phyloP scores from a whole-genome alignment of 805 yeast genomes.

The Pichia exigua region DNA sequence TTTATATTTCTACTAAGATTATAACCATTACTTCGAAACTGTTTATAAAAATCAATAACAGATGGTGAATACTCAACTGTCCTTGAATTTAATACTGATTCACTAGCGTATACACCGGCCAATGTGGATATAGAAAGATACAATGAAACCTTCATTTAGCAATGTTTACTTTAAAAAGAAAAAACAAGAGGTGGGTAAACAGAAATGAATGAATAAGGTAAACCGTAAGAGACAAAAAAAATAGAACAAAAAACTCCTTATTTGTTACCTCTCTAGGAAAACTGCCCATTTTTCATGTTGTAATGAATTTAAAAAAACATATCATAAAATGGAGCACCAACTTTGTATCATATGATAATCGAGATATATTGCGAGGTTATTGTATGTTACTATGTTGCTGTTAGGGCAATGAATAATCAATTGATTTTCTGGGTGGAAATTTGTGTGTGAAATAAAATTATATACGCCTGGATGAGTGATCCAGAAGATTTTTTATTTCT shows the following conservation, averaged over 20 bases:
- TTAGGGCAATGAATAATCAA: too few relatives aligned
- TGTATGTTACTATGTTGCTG: too few relatives aligned
- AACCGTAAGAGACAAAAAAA: too few relatives aligned
- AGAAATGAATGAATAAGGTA: neutral
- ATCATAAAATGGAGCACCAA: too few relatives aligned
- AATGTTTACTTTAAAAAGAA: neutral
- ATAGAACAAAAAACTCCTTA: neutral
- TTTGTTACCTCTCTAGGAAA: neutral
- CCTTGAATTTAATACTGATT: neutral
- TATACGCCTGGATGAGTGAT: too few relatives aligned
- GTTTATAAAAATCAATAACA: neutral
- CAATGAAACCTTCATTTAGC: neutral
- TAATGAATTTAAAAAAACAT: too few relatives aligned
- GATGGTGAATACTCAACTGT: neutral
- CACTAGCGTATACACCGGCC: neutral
- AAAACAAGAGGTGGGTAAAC: neutral
- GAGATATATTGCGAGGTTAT: too few relatives aligned
- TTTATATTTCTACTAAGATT: neutral
- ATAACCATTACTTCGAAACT: neutral
- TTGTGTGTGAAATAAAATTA: too few relatives aligned
- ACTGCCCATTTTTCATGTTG: neutral
- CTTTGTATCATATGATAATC: too few relatives aligned
- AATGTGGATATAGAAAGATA: neutral
- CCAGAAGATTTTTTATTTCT: neutral
- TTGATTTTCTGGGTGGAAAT: too few relatives aligned